Evolutionary conservation across 2,329 filamentous ascomycete genomes (phyloP).

Genomic region (Rutstroemia sp.): DNA sequence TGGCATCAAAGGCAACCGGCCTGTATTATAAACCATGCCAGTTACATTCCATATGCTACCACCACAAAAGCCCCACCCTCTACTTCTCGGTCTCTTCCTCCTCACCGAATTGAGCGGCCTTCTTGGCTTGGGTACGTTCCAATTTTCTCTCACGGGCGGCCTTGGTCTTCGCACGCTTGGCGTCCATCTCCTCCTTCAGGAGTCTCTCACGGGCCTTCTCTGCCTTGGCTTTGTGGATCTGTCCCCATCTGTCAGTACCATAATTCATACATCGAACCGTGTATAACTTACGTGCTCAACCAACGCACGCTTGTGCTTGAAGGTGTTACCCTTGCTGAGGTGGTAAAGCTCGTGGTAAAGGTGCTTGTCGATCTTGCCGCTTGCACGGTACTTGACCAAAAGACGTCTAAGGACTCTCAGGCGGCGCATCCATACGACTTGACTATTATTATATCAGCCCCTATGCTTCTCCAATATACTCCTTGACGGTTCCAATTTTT

Average conservation of each 20-base stretch:
- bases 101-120: conserved; percentile 74
- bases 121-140: conserved; percentile 88
- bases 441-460: conserved; percentile 47
- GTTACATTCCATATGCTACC: conserved; percentile 29
- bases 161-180: conserved; percentile 99
- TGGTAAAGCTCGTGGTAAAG: conserved; percentile 99
- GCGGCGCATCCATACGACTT: conserved; percentile 99
- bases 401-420: conserved; percentile 98
- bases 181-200: conserved; percentile 99
- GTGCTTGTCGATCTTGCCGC: conserved; percentile 99
- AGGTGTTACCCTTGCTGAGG: conserved; percentile 99
- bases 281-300: conserved; percentile 91
- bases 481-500: conserved; percentile 18
- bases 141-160: conserved; percentile 97
- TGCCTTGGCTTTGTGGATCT: conserved; percentile 99
- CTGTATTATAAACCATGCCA: conserved; percentile 28
- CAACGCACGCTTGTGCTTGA: conserved; percentile 99
- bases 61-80: conserved; percentile 24
- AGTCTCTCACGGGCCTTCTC: conserved; percentile 95
- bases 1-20: conserved; percentile 29
- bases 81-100: conserved; percentile 40
- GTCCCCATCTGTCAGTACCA: conserved; percentile 17
- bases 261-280: background rate
- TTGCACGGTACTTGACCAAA: conserved; percentile 98
- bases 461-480: conserved; percentile 22